A percentile compares a stretch with the other conserved stretches of the same genome.
Conservation (phyloP, 2,329 filamentous ascomycete genomes). For the Cercospora sojina region DNA sequence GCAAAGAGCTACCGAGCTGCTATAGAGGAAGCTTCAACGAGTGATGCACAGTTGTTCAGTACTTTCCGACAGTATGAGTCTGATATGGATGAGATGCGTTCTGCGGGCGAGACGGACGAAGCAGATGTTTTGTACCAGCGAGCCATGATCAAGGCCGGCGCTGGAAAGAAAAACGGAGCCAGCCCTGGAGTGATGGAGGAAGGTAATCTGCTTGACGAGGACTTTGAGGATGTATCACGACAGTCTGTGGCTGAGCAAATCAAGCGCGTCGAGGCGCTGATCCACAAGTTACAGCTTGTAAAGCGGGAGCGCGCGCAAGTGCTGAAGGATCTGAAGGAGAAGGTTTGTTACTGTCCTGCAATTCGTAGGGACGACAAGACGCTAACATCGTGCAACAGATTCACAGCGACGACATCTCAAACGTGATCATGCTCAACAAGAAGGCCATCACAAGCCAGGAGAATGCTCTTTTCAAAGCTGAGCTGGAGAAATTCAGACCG, state of each 20-base stretch:
- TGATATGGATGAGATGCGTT: slow-evolving; percentile 94
- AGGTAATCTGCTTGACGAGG: slow-evolving; percentile 82
- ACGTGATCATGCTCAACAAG: slow-evolving; percentile 95
- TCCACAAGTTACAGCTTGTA: slow-evolving; percentile 87
- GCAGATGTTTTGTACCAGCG: slow-evolving; percentile 85
- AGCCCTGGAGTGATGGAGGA: slow-evolving; percentile 56
- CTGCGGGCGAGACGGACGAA: slow-evolving; percentile 80
- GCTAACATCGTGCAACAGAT: slow-evolving; percentile 55
- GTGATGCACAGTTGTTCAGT: slow-evolving; percentile 77
- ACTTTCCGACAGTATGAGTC: slow-evolving; percentile 82
- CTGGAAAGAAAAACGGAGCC: slow-evolving; percentile 63
- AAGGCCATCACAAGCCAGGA: slow-evolving; percentile 93
- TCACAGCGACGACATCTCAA: slow-evolving; percentile 94
- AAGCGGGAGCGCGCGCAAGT: slow-evolving; percentile 91
- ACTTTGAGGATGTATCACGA: slow-evolving; percentile 78
- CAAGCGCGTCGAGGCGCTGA: slow-evolving; percentile 77
- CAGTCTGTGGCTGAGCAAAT: slow-evolving; percentile 88
- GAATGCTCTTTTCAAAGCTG: slow-evolving; percentile 85
- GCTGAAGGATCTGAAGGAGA: slow-evolving; percentile 94
- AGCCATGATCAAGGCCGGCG: slow-evolving; percentile 75
- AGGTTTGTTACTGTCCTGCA: slow-evolving; percentile 56
- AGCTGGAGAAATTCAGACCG: slow-evolving; percentile 94
- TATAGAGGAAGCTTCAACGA: slow-evolving; percentile 82
- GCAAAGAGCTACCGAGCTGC: slow-evolving; percentile 85
- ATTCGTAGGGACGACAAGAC: background rate